Conservation (phyloP, 2,329 filamentous ascomycete species). For the Rhynchosporium graminicola region DNA sequence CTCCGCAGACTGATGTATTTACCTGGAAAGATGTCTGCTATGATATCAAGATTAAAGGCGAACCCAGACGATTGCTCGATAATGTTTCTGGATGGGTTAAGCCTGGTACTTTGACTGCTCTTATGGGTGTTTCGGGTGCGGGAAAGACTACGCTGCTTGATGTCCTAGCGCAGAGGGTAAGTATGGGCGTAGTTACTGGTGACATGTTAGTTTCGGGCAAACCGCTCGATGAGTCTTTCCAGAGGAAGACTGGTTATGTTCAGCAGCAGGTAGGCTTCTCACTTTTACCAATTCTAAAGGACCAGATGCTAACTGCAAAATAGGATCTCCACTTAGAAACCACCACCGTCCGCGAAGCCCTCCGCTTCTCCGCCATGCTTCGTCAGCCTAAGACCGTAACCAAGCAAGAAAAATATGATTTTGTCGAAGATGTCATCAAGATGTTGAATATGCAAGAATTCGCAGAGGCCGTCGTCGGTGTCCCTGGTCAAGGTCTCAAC, state of each 20-base stretch:
- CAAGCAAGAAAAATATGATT: slow-evolving; percentile 76
- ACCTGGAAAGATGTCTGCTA: slow-evolving; percentile 58
- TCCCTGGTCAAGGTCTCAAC: slow-evolving; percentile 83
- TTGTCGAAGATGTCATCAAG: slow-evolving; percentile 90
- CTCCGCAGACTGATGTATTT: slow-evolving; percentile 39
- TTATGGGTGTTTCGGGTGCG: slow-evolving; percentile 75
- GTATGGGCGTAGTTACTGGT: slow-evolving; percentile 85
- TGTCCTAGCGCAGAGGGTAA: slow-evolving; percentile 76
- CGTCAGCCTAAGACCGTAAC: slow-evolving; percentile 78
- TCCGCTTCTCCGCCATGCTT: slow-evolving; percentile 83
- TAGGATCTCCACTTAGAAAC: slow-evolving; percentile 80
- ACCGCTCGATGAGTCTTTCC: slow-evolving; percentile 63
- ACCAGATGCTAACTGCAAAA: not conserved
- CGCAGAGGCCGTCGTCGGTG: slow-evolving; percentile 87
- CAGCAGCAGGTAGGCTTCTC: slow-evolving; percentile 64
- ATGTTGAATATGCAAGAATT: slow-evolving; percentile 90
- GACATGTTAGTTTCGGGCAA: slow-evolving; percentile 60
- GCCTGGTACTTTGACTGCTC: slow-evolving; percentile 67
- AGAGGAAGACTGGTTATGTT: slow-evolving; percentile 89
- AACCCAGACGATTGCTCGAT: slow-evolving; percentile 65
- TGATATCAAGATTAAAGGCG: slow-evolving; percentile 70
- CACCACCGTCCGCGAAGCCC: slow-evolving; percentile 79
- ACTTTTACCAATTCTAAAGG: not conserved
- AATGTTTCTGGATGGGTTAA: slow-evolving; percentile 75
- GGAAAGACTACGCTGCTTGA: slow-evolving; percentile 87